A percentile compares a stretch with the other conserved stretches of the same genome.
phyloP scores from a whole-genome alignment of 805 yeast genomes.

The Metschnikowia drakensbergensis region DNA sequence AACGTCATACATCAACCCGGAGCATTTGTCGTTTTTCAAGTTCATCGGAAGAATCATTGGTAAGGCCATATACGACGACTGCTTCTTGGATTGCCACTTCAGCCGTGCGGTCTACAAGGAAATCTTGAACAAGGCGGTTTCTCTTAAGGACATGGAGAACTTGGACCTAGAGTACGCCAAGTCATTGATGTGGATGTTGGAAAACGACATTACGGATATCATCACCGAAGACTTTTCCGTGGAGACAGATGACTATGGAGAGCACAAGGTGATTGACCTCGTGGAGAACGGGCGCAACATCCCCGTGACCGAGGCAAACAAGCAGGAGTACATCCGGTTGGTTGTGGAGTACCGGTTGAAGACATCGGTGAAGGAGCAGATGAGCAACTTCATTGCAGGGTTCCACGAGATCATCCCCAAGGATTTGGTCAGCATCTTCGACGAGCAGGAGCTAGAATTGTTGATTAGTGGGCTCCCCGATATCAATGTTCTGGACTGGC shows the following conservation, averaged over 20 bases:
- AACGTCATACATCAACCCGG: conserved; percentile 88
- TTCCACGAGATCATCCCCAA: conserved; percentile 87
- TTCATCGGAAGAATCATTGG: conserved; percentile 94
- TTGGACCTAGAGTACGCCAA: conserved; percentile 89
- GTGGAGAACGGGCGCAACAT: conserved; percentile 78
- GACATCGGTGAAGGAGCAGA: conserved; percentile 79
- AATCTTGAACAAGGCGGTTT: conserved; percentile 72
- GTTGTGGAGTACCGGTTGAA: conserved; percentile 86
- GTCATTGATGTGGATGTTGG: conserved; percentile 92
- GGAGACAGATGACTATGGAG: conserved; percentile 92
- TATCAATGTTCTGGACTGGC: conserved; percentile 95
- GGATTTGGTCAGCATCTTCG: conserved; percentile 80
- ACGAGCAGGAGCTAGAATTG: conserved; percentile 92
- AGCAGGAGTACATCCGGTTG: conserved; percentile 78
- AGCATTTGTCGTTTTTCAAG: conserved; percentile 86
- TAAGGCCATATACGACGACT: conserved; percentile 84
- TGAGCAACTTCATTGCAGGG: conserved; percentile 80
- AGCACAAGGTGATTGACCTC: conserved; percentile 76
- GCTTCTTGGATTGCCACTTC: conserved; percentile 89
- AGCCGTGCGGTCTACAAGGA: conserved; percentile 92
- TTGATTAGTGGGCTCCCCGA: conserved; percentile 94
- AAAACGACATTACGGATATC: conserved; percentile 93
- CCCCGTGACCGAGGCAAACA: conserved; percentile 85
- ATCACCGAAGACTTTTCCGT: conserved; percentile 92
- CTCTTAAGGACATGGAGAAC: conserved; percentile 90